These are phyloP conservation scores for Verticillium alfalfae DNA, from an alignment of 2,329 filamentous ascomycete genomes.

Conservation along the genomic window DNA sequence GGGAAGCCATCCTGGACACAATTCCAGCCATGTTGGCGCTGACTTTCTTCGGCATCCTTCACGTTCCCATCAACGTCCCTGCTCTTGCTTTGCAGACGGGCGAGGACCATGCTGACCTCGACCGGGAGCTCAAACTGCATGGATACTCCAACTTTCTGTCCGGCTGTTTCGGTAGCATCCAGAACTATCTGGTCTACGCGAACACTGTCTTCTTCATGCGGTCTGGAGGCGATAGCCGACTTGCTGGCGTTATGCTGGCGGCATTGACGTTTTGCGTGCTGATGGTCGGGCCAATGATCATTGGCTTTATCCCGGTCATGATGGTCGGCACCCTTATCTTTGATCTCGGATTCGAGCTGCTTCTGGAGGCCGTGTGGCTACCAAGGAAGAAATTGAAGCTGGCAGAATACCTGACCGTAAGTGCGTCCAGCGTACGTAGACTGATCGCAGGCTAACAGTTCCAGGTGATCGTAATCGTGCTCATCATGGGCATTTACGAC, in stretches of 20 bases:
- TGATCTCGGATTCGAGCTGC: slow-evolving; percentile 84
- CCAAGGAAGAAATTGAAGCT: slow-evolving; percentile 83
- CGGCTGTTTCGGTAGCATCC: slow-evolving; percentile 79
- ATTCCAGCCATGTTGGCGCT: slow-evolving; percentile 93
- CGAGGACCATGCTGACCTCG: slow-evolving; percentile 87
- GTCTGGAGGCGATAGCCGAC: slow-evolving; percentile 79
- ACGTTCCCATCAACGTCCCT: slow-evolving; percentile 97
- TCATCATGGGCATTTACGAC: slow-evolving; percentile 95
- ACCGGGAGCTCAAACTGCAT: slow-evolving; percentile 87
- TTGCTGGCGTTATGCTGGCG: slow-evolving; percentile 83
- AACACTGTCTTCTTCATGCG: slow-evolving; percentile 97
- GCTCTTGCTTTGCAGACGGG: slow-evolving; percentile 85
- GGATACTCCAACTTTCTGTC: slow-evolving; percentile 91
- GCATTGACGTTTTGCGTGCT: slow-evolving; percentile 74
- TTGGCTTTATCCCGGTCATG: slow-evolving; percentile 94
- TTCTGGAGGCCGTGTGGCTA: slow-evolving; percentile 81
- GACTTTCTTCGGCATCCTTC: slow-evolving; percentile 94
- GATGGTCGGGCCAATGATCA: slow-evolving; percentile 78
- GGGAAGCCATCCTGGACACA: slow-evolving; percentile 75
- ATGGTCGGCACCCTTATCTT: slow-evolving; percentile 96
- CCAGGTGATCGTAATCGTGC: slow-evolving; percentile 75
- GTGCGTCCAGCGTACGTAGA: slow-evolving; percentile 14
- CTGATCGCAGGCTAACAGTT: slow-evolving; percentile 13
- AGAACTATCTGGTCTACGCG: slow-evolving; percentile 96
- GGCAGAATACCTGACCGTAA: slow-evolving; percentile 81